Evolutionary conservation across 2,329 filamentous ascomycete genomes (phyloP).

Genomic region (Elsinoe necatrix): DNA sequence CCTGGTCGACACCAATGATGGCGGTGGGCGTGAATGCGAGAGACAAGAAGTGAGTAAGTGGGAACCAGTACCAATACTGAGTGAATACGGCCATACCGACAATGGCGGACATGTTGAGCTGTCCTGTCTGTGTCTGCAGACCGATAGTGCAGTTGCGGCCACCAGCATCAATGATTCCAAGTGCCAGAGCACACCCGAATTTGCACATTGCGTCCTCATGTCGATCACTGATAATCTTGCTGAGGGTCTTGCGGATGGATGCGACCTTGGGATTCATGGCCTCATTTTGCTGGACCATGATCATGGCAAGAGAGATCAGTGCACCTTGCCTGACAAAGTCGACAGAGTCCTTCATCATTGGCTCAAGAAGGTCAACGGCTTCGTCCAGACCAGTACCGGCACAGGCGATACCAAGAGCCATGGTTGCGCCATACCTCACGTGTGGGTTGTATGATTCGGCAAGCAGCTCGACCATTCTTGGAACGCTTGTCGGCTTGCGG

Average conservation of each 20-base stretch:
- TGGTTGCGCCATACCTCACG: conserved; percentile 92
- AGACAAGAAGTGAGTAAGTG: conserved; percentile 92
- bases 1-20: conserved; percentile 87
- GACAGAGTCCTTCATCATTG: conserved; percentile 98
- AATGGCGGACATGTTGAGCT: conserved; percentile 96
- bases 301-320: conserved; percentile 90
- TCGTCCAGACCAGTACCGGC: conserved; percentile 93
- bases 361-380: conserved; percentile 91
- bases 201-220: conserved; percentile 99
- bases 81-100: conserved; percentile 98
- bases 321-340: conserved; percentile 98
- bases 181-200: conserved; percentile 85
- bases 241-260: conserved; percentile 81
- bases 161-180: conserved; percentile 96
- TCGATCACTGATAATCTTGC: conserved; percentile 87
- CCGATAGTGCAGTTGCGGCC: conserved; percentile 98
- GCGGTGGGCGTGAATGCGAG: conserved; percentile 95
- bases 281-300: conserved; percentile 98
- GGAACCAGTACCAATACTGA: conserved; percentile 99
- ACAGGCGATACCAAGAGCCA: conserved; percentile 97
- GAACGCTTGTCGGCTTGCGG: conserved; percentile 92
- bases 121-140: conserved; percentile 93
- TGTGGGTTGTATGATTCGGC: conserved; percentile 99
- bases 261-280: conserved; percentile 96
- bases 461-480: conserved; percentile 95